Conservation (phyloP, 1,139 yeast species). For the Zygoascus hellenicus region DNA sequence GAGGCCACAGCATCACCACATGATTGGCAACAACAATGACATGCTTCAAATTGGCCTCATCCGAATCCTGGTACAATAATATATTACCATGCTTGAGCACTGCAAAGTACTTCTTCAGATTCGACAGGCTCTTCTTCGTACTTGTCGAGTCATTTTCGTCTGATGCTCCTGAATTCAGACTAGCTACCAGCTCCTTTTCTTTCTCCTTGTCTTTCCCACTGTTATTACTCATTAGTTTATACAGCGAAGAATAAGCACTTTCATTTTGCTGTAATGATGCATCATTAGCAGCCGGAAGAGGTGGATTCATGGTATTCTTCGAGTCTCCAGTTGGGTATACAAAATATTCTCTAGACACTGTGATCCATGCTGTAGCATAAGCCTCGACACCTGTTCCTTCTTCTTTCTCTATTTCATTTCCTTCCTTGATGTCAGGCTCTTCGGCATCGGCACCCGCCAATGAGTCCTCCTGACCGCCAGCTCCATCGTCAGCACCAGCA, state of each 20-base stretch:
- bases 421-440: constrained; percentile 20
- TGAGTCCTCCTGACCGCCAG: constrained; percentile 19
- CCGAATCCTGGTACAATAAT: constrained; percentile 69
- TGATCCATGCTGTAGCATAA: constrained; percentile 71
- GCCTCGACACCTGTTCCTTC: constrained; percentile 58
- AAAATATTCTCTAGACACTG: constrained; percentile 72
- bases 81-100: constrained; percentile 66
- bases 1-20: constrained; percentile 83
- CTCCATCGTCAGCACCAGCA: constrained; percentile 33
- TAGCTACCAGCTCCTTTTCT: background rate
- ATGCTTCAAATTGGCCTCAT: constrained; percentile 62
- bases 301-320: constrained; percentile 28
- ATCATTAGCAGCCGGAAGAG: constrained; percentile 27
- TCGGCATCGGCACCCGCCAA: constrained; percentile 1
- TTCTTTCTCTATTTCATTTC: constrained; percentile 41
- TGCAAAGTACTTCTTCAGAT: constrained; percentile 33
- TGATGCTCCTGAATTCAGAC: background rate
- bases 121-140: constrained; percentile 22
- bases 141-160: background rate
- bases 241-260: constrained; percentile 55
- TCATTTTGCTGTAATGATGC: constrained; percentile 38
- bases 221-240: constrained; percentile 47
- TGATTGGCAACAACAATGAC: constrained; percentile 71
- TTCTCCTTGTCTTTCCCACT: constrained; percentile 15
- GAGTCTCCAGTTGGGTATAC: constrained; percentile 37